Conservation (phyloP, 1,284 basidiomycete species). For the Coniferiporia weirii region DNA sequence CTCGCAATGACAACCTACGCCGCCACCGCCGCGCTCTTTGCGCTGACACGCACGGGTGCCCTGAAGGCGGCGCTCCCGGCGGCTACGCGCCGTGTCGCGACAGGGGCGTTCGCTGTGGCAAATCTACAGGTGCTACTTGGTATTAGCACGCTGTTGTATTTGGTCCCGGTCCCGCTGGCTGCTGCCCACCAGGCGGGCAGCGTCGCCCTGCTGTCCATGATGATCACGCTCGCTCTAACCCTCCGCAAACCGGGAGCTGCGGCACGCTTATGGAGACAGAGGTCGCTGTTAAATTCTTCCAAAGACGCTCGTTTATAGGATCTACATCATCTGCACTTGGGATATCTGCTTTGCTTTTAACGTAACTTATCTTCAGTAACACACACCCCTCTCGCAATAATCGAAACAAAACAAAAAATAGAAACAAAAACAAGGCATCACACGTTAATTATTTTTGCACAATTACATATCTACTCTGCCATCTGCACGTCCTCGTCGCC, state of each 20-base stretch:
- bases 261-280: slow-evolving; percentile 55
- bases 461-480: slow-evolving; percentile 44
- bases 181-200: slow-evolving; percentile 95
- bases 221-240: slow-evolving; percentile 73
- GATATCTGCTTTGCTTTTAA: slow-evolving; percentile 4
- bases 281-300: not conserved
- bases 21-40: slow-evolving; percentile 62
- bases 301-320: not conserved
- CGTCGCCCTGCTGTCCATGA: slow-evolving; percentile 80
- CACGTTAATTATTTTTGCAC: not conserved
- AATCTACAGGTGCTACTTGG: slow-evolving; percentile 87
- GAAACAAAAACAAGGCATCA: not conserved
- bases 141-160: slow-evolving; percentile 87
- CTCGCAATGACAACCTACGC: slow-evolving; percentile 85
- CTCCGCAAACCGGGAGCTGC: slow-evolving; percentile 69
- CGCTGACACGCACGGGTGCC: slow-evolving; percentile 43
- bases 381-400: slow-evolving; percentile 2
- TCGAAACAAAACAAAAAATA: not conserved
- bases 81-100: slow-evolving; percentile 54
- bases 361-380: slow-evolving; percentile 1
- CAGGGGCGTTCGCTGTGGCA: slow-evolving; percentile 74
- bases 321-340: not conserved
- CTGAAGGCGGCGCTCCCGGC: slow-evolving; percentile 65
- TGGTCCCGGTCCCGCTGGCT: slow-evolving; percentile 91
- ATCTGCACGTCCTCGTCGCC: slow-evolving; percentile 77